A percentile compares a stretch with the other conserved stretches of the same genome.
Evolutionary conservation across 495 filamentous ascomycete genomes (phyloP).

Genomic region (Xylaria cubensis): DNA sequence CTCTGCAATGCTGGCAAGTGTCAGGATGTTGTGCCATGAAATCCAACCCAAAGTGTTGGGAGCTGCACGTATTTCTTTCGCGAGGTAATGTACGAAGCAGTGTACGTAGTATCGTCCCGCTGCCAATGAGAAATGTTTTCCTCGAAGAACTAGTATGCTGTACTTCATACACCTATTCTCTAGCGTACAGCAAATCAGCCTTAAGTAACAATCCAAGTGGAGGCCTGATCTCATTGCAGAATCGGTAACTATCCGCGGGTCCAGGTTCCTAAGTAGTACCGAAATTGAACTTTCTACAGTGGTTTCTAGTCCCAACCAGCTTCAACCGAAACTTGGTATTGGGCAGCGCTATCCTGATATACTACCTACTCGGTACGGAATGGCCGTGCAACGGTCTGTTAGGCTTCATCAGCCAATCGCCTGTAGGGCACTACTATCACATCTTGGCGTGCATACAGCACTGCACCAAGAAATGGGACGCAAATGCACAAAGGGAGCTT

Average conservation of each 20-base stretch:
- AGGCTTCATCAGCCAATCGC: not conserved
- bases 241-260: not conserved
- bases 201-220: not conserved
- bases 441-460: slow-evolving; percentile 1
- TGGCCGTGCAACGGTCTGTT: not conserved
- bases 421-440: slow-evolving; percentile 1
- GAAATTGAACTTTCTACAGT: slow-evolving; percentile 6
- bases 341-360: slow-evolving; percentile 10
- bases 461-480: not conserved
- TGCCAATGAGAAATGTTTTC: not conserved
- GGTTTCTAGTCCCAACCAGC: slow-evolving; percentile 11
- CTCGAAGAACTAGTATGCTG: not conserved
- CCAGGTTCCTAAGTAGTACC: slow-evolving; percentile 9
- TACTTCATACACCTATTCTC: not conserved
- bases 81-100: not conserved
- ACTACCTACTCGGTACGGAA: not conserved
- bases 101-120: slow-evolving; percentile 4
- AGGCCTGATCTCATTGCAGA: slow-evolving; percentile 5
- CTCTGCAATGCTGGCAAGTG: not conserved
- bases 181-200: slow-evolving; percentile 11
- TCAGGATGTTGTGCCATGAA: slow-evolving; percentile 1
- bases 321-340: slow-evolving; percentile 5
- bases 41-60: slow-evolving; percentile 14
- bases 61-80: not conserved
- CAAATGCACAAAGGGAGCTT: slow-evolving; percentile 19